These are phyloP conservation scores for Neofusicoccum laricinum DNA, from an alignment of 2,329 filamentous ascomycete species.

Conservation along the genomic window DNA sequence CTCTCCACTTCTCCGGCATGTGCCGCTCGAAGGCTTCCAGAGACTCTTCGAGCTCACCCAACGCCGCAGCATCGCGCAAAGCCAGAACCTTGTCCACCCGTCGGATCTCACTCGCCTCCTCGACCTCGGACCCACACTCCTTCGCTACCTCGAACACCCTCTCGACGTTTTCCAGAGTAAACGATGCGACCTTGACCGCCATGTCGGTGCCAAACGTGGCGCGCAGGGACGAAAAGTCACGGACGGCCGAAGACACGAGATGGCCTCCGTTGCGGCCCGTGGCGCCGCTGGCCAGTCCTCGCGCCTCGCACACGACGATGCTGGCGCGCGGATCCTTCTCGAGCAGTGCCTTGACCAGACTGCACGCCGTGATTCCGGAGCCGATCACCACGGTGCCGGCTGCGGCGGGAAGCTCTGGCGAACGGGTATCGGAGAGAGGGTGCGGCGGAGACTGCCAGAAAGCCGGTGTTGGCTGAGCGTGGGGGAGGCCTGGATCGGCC, in stretches of 20 bases:
- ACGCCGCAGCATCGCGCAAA: background rate
- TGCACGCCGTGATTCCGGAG: slow-evolving; percentile 53
- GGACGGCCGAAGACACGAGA: slow-evolving; percentile 6
- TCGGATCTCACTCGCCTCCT: background rate
- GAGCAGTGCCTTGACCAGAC: slow-evolving; percentile 37
- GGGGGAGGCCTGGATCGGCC: background rate
- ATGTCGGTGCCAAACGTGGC: background rate
- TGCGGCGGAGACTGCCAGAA: background rate
- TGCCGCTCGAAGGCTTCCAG: background rate
- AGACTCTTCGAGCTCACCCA: background rate
- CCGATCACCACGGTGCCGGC: background rate
- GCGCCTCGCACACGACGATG: slow-evolving; percentile 42
- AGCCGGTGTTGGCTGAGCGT: background rate
- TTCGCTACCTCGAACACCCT: background rate
- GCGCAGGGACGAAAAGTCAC: background rate
- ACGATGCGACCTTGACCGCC: background rate
- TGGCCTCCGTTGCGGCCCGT: slow-evolving; percentile 32
- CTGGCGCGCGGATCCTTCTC: slow-evolving; percentile 19
- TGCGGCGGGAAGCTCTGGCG: background rate
- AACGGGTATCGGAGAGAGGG: background rate
- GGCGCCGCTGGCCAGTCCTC: slow-evolving; percentile 27
- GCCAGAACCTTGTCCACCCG: background rate
- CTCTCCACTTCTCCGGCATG: background rate
- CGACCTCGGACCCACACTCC: background rate
- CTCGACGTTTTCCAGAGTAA: background rate